These are phyloP conservation scores for Russula olivacea DNA, from an alignment of 768 basidiomycete species.

Conservation along the genomic window DNA sequence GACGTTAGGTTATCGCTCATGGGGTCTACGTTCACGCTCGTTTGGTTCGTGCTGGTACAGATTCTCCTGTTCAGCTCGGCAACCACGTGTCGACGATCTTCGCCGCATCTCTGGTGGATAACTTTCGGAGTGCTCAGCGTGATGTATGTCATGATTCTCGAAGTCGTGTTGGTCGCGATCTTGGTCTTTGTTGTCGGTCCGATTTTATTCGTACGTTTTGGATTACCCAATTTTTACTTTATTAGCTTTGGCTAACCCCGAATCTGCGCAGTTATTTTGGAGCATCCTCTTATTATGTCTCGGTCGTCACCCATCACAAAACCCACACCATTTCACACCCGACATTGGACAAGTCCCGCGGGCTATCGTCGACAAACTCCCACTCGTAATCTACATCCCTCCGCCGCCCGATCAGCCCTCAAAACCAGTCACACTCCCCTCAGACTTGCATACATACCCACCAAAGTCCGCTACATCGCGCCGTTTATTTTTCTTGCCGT, in stretches of 20 bases:
- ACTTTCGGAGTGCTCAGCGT: conserved; percentile 74
- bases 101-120: conserved; percentile 86
- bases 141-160: conserved; percentile 66
- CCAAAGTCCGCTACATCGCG: conserved; percentile 43
- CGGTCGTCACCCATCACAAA: conserved; percentile 74
- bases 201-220: conserved; percentile 60
- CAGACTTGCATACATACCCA: conserved; percentile 49
- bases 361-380: conserved; percentile 69
- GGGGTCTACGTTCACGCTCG: conserved; percentile 63
- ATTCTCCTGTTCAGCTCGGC: conserved; percentile 74
- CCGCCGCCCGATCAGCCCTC: conserved; percentile 49
- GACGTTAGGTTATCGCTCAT: conserved; percentile 52
- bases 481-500: conserved; percentile 49
- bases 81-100: conserved; percentile 60
- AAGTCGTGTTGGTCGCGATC: conserved; percentile 69
- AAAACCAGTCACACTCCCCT: conserved; percentile 21
- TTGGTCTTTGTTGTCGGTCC: conserved; percentile 76
- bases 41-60: conserved; percentile 80
- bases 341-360: conserved; percentile 72
- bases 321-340: conserved; percentile 65
- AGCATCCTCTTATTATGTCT: conserved; percentile 74
- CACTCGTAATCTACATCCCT: conserved; percentile 81
- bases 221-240: not conserved
- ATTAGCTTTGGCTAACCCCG: not conserved
- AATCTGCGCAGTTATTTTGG: conserved; percentile 53